Base-by-base conservation (phyloP, 1,284 basidiomycete species). In the Tetrapyrgos nigripes region DNA sequence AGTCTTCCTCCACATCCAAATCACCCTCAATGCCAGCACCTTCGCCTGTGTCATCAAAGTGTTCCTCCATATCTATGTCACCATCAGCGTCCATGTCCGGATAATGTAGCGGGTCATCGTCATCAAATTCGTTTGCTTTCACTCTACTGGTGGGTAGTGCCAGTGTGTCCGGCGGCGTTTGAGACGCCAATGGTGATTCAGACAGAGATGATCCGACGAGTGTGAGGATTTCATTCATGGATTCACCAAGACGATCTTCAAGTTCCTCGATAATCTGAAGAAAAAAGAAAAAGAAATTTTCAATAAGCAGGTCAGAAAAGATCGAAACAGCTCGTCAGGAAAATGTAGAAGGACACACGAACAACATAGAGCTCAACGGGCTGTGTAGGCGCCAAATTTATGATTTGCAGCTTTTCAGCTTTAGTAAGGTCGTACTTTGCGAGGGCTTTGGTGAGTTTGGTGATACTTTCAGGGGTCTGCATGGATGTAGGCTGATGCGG, bases 311-410 rank as follows among this genome's bases (percentile, higher is more conserved):
- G 21, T 2, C 14, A 19, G 35, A 29, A 40, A 26, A 10, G 27
- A 35, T 26, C 5, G 6, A 19, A 4, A 44, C 8, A 11, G 4
- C 21, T 48, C 46, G 14, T 26, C 21, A 14, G 24, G 26, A 29
- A 29, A 2, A n/a, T n/a, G 10, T 28, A 13, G 27, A 33, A 31
- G 47, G 47, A 35, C 19, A 31, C 17, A 85, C 92, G 58, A 66
- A 96, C 94, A 49, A 94, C 90, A 66, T 97, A 96, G 23, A 98
- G 85, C 70, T 96, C 94, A 28, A 97, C 93, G 0, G 89, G 78
- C 50, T 87, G 83, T 4, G 83, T 87, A 1, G 96, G 96, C 0
- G 91, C 91, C 14, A 97, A 82, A 70, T 98, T 97, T 49, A 94
- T 88, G 33, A 97, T 83, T 70, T 97, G 94, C 3, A 98, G 81